A percentile compares a stretch with the other conserved stretches of the same genome.
phyloP scores from a whole-genome alignment of 139 green algal genomes.

The Chlorella vulgaris region DNA sequence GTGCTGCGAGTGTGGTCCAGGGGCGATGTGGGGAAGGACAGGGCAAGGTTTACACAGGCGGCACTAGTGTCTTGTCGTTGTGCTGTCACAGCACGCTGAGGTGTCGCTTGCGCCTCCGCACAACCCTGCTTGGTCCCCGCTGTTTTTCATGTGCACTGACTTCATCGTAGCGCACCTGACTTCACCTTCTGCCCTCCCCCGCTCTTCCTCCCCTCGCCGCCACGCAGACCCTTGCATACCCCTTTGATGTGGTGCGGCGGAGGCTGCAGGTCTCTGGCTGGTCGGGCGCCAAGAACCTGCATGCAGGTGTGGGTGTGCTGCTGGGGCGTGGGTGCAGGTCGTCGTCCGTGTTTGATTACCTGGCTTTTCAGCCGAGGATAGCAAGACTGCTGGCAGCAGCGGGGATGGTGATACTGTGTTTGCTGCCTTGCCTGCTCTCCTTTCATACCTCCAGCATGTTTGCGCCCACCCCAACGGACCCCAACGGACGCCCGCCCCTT shows the following conservation, averaged over 20 bases:
- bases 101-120: no score
- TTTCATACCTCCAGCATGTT: no score
- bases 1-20: no score
- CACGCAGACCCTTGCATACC: slow-evolving; percentile 91
- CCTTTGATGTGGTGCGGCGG: slow-evolving; percentile 94
- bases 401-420: no score
- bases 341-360: neutral
- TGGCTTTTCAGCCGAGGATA: no score
- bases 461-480: neutral
- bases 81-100: no score
- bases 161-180: neutral
- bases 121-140: no score
- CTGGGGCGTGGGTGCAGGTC: neutral
- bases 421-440: no score
- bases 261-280: slow-evolving; percentile 84
- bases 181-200: neutral
- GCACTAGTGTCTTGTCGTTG: no score
- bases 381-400: no score
- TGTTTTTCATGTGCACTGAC: neutral
- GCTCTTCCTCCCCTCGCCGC: neutral
- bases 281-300: slow-evolving; percentile 26
- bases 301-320: slow-evolving; percentile 15
- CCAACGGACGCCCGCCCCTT: neutral
- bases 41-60: no score
- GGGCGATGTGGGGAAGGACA: no score